Conservation (phyloP, 805 yeast species). For the Candida silvatica region DNA sequence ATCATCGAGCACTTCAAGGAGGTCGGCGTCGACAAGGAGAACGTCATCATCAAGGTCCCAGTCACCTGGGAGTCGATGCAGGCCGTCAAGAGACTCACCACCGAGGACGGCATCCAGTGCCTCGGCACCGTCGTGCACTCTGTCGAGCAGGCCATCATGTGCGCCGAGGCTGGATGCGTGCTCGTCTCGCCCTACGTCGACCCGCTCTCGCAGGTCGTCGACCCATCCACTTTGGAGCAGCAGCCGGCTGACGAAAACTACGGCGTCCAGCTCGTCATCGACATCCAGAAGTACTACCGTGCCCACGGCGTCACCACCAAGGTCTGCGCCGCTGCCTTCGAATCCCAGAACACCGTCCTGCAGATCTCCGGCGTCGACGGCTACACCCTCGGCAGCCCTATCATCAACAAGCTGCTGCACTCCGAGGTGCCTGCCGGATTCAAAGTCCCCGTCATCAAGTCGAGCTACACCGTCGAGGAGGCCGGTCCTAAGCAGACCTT, state of each 20-base stretch:
- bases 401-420: slow-evolving; percentile 20
- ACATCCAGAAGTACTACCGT: slow-evolving; percentile 26
- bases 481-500: slow-evolving; percentile 16
- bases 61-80: slow-evolving; percentile 26
- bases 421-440: slow-evolving; percentile 21
- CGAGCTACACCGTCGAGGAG: slow-evolving; percentile 13
- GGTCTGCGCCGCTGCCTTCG: slow-evolving; percentile 27
- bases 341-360: slow-evolving; percentile 20
- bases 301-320: slow-evolving; percentile 22
- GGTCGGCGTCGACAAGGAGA: slow-evolving; percentile 22
- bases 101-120: slow-evolving; percentile 17
- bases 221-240: slow-evolving; percentile 17
- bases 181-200: slow-evolving; percentile 30
- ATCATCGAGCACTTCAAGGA: slow-evolving; percentile 24
- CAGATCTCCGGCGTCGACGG: slow-evolving; percentile 28
- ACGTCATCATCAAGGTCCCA: slow-evolving; percentile 27
- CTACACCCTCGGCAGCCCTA: slow-evolving; percentile 24
- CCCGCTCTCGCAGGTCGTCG: slow-evolving; percentile 18
- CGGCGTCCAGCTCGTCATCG: slow-evolving; percentile 20
- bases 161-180: slow-evolving; percentile 28
- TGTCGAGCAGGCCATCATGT: slow-evolving; percentile 27
- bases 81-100: slow-evolving; percentile 21
- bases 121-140: slow-evolving; percentile 30
- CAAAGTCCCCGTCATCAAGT: slow-evolving; percentile 11
- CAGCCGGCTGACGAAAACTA: slow-evolving; percentile 19